Base-by-base conservation (phyloP, 2,329 filamentous ascomycete genomes). In the Botryotinia calthae region DNA sequence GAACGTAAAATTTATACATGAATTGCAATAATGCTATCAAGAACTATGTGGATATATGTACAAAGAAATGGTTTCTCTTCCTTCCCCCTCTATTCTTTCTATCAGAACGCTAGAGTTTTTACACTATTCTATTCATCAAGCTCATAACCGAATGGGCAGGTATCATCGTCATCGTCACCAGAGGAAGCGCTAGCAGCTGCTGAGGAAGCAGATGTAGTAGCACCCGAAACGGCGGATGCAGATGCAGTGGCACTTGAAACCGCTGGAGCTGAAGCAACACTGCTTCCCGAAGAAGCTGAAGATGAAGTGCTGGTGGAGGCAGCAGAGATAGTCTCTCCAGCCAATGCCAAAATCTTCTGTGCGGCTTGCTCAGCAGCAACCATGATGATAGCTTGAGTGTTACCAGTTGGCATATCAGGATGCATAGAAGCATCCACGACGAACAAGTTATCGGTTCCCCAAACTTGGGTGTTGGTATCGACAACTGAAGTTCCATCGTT, bases 341-440 rank as follows among this genome's bases (percentile, higher is more conserved):
- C 34, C 48, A 86, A 76, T 28, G 83, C 84, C 28, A 88, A 77
- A 74, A 87, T 87, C 76, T 82, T 85, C 76, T 84, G 84, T 7
- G 85, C 85, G 14, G 89, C 89, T 59, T 86, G 85, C 83, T 91
- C 90, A n/a, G 89, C 87, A n/a, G 86, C 88, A 56, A 89, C 84
- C 81, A 91, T 88, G 77, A 91, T 87, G 67, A 88, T 86, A 1
- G 89, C 87, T 63, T 88, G 87, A 2, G 90, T 91, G 81, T 93
- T 93, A 34, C 89, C 88, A 0, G 89, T 90, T 2, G 89, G 85
- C 75, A 91, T 86, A 77, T 90, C 90, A 0, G 90, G 90, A 82
- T 92, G 90, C 77, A 92, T 88, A 74, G 86, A 87, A 0, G 87
- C 90, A 77, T 92, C 90, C 14, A 92, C 88, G 25, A 91, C 87